Base-by-base conservation (phyloP, 2,329 filamentous ascomycete species). In the Parascedosporium putredinis region DNA sequence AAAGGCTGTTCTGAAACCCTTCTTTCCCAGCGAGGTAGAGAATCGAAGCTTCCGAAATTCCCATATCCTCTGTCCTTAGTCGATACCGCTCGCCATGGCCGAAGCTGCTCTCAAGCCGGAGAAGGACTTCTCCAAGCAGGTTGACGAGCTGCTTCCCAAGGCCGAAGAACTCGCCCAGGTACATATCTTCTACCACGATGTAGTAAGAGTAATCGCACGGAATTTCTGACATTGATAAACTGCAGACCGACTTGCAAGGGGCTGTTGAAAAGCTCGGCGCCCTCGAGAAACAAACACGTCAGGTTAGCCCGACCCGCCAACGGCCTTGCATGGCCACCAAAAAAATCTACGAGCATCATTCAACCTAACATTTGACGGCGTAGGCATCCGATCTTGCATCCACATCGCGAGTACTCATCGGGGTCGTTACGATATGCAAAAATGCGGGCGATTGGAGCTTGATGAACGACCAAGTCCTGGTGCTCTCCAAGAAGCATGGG, bases 401-500 rank as follows among this genome's bases (percentile, higher is more conserved):
- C 20, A 96, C 93, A 62, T 96, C 90, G 56, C 82, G 90, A 65
- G 74, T 95, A 56, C 75, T 98, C 59, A 74, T 95, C 62, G 75
- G 83, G 55, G 93, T 98, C 66, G 88, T 95, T 65, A 95, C 88
- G 64, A 81, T 97, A 74, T 91, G 88, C 74, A 97, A 96, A 71
- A 78, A 95, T 67, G 83, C 86, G 18, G 84, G 84, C 58, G 89
- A 98, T 67, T 98, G 93, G 93, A 83, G 81, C 66, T 73, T 96
- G 62, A 79, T 98, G 70, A 97, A 95, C 66, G 93, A 98, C 71
- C 93, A 98, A 72, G 88, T 95, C 55, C 77, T 95, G 60, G 77
- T 96, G 56, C 77, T 98, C 51, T 97, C 93, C 57, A 98, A 98
- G 83, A 98, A 98, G 75, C 93, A 98, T 86, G 88, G 90, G 60